phyloP scores from a whole-genome alignment of 2,329 filamentous ascomycete species.

The Arthrobotrys musiformis region DNA sequence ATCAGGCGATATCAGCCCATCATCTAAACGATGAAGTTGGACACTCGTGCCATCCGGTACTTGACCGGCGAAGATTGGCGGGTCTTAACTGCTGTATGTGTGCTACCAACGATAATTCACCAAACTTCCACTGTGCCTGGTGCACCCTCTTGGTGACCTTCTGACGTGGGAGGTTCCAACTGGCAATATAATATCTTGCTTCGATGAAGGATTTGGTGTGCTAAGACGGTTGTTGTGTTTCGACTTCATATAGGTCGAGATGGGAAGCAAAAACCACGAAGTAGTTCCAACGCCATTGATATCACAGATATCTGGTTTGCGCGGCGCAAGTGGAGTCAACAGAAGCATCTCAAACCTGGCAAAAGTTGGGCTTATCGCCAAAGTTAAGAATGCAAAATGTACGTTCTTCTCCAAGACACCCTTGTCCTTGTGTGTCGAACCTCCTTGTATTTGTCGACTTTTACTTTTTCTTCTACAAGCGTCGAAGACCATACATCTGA shows the following conservation, averaged over 20 bases:
- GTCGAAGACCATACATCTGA: too few relatives aligned
- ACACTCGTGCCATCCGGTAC: conserved; percentile 92
- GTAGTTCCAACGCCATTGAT: conserved; percentile 92
- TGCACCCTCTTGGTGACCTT: background rate
- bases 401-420: conserved; percentile 56
- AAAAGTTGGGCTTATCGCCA: conserved; percentile 89
- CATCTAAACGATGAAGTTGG: conserved; percentile 80
- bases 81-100: conserved; percentile 84
- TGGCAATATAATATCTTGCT: conserved; percentile 21
- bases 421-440: conserved; percentile 36
- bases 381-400: conserved; percentile 92
- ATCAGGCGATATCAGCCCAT: background rate
- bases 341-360: conserved; percentile 89
- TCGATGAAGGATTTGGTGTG: conserved; percentile 20
- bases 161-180: conserved; percentile 29
- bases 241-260: conserved; percentile 76
- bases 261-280: conserved; percentile 95
- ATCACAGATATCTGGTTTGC: conserved; percentile 81
- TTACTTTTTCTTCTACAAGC: background rate
- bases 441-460: too few relatives aligned
- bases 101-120: conserved; percentile 43
- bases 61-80: conserved; percentile 93
- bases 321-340: conserved; percentile 81
- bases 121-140: background rate
- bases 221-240: conserved; percentile 60